Base-by-base conservation (phyloP, 148 eudicot genomes). In the Tetragonia tetragonoides region DNA sequence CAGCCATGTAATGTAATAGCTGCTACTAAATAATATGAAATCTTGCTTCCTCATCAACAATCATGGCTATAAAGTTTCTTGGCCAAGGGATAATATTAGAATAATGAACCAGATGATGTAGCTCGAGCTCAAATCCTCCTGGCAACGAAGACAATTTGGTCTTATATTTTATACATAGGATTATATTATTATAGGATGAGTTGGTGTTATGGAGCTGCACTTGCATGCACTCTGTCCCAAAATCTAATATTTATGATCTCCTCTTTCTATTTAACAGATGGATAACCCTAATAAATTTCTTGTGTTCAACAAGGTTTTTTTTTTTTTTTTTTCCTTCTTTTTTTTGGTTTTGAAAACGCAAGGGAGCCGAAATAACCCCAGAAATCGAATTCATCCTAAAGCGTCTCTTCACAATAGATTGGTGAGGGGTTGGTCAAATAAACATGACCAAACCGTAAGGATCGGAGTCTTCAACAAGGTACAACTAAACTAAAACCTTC, bases 171-270 rank as follows among this genome's bases (percentile, higher is more conserved):
- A 28, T 28, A n/a, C n/a, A 28, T 28, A 28, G 34, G 34, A 28
- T 28, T 28, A 28, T 28, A 10, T 46, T 28, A 64, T 69, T 59
- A 68, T 42, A 18, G 11, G 69, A 70, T 77, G 77, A 81, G 73
- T 77, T 81, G 75, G 76, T 81, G 77, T 76, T 54, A 53, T 72
- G 83, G 84, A 72, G 69, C 51, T 81, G 77, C 84, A 76, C 77
- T 71, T 49, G 47, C 49, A 51, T 61, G 61, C 75, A 46, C 51
- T 37, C 47, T 62, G 40, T 71, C 62, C 62, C 37, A 70, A 71
- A 24, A 15, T 71, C 74, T 51, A 70, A 70, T 49, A 49, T 70
- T 21, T 70, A 51, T 70, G 74, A 21, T 70, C 16, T 70, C n/a
- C 21, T 47, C 60, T 49, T 24, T 10, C 11, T 71, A 23, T 69